Percentiles rank a stretch among this genome's conserved stretches.
These are phyloP conservation scores for Juglanconis juglandina DNA, from an alignment of 2,329 filamentous ascomycete species.

Conservation along the genomic window DNA sequence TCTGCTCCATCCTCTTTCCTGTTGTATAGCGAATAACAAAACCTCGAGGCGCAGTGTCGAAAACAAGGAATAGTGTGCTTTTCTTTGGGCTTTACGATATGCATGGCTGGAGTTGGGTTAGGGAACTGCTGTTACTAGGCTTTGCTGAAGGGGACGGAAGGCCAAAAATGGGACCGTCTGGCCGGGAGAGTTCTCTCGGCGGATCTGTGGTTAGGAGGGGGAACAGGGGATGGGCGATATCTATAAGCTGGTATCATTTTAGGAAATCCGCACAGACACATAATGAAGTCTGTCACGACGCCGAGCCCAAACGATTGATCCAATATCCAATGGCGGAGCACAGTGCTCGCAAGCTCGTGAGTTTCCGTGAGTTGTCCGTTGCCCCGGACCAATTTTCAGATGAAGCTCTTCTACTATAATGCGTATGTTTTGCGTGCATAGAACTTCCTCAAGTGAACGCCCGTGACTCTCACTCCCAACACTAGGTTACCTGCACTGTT, in stretches of 20 bases:
- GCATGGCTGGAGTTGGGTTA: slow-evolving; percentile 12
- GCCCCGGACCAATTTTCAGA: not conserved
- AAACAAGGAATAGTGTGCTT: not conserved
- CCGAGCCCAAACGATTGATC: not conserved
- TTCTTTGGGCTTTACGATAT: not conserved
- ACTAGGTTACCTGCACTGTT: not conserved
- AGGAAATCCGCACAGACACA: not conserved
- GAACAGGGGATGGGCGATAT: not conserved
- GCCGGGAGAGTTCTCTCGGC: not conserved
- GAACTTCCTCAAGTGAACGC: not conserved
- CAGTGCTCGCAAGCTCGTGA: not conserved
- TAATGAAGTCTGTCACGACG: not conserved
- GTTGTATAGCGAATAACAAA: slow-evolving; percentile 2
- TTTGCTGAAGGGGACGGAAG: not conserved
- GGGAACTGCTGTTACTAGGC: not conserved
- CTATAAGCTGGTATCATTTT: not conserved
- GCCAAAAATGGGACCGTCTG: not conserved
- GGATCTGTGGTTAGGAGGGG: not conserved
- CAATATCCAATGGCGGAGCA: too few relatives aligned
- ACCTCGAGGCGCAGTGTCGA: not conserved
- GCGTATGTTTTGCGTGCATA: not conserved
- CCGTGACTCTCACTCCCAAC: not conserved
- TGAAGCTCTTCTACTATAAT: not conserved
- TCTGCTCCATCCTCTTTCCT: not conserved
- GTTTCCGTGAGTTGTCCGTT: too few relatives aligned